These are phyloP conservation scores for Lentinus brumalis DNA, from an alignment of 768 basidiomycete species.

Conservation along the genomic window DNA sequence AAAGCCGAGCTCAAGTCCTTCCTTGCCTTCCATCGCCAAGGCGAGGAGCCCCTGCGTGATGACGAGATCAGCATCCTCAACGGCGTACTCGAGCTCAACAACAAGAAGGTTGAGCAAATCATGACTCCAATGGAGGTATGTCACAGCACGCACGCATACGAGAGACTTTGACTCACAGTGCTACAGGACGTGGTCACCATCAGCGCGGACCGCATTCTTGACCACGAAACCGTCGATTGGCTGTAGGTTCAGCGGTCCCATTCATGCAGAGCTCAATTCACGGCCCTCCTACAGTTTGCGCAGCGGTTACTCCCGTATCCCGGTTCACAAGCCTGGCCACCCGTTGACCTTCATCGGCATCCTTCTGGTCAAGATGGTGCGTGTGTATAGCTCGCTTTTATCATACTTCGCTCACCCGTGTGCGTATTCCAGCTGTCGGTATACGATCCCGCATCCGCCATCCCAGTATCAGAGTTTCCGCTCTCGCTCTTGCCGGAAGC, in stretches of 20 bases:
- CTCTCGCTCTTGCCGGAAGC: constrained; percentile 91
- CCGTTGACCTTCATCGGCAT: constrained; percentile 77
- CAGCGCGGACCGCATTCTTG: constrained; percentile 73
- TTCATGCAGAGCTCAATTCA: not conserved
- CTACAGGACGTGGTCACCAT: constrained; percentile 80
- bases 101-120: constrained; percentile 59
- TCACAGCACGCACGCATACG: not conserved
- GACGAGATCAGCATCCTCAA: constrained; percentile 83
- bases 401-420: not conserved
- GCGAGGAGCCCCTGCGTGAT: constrained; percentile 76
- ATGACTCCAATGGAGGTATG: constrained; percentile 59
- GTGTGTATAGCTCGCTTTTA: not conserved
- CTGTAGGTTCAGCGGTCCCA: constrained; percentile 49
- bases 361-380: constrained; percentile 79
- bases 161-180: not conserved
- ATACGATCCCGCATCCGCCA: constrained; percentile 83
- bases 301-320: constrained; percentile 93
- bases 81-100: constrained; percentile 76
- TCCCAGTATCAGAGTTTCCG: constrained; percentile 73
- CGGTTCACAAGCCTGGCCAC: constrained; percentile 75
- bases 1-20: constrained; percentile 71
- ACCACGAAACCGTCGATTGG: constrained; percentile 75
- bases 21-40: constrained; percentile 72
- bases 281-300: constrained; percentile 44
- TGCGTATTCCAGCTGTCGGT: constrained; percentile 61